phyloP scores from a whole-genome alignment of 2,329 filamentous ascomycete species.

The Alternaria alternata region DNA sequence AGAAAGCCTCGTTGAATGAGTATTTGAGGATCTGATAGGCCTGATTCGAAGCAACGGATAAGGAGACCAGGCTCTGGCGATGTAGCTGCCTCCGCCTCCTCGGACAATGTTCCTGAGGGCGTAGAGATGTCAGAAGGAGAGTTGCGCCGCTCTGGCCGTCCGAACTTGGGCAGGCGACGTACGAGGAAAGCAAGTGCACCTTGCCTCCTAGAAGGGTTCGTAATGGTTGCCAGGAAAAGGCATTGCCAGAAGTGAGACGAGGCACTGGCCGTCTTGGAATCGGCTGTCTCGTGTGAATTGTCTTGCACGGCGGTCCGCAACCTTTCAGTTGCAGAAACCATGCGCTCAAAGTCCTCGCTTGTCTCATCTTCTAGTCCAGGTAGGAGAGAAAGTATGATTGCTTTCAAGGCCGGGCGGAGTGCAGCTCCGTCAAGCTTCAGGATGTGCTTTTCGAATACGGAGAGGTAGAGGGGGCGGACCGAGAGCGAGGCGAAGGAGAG shows the following conservation, averaged over 20 bases:
- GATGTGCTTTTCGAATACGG: constrained; percentile 82
- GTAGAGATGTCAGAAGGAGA: constrained; percentile 26
- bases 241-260: constrained; percentile 98
- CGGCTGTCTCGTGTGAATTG: constrained; percentile 58
- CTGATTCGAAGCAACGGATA: constrained; percentile 89
- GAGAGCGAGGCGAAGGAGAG: constrained; percentile 94
- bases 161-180: constrained; percentile 78
- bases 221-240: constrained; percentile 92
- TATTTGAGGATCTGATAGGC: constrained; percentile 84
- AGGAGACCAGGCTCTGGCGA: constrained; percentile 91
- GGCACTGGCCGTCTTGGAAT: constrained; percentile 54
- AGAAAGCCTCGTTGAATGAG: constrained; percentile 94
- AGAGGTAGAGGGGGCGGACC: constrained; percentile 84
- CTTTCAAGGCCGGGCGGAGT: constrained; percentile 87
- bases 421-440: constrained; percentile 73
- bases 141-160: constrained; percentile 36
- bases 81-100: constrained; percentile 71
- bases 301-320: constrained; percentile 73
- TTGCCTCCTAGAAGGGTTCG: constrained; percentile 81
- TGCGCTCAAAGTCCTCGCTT: constrained; percentile 94
- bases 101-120: constrained; percentile 50
- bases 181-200: constrained; percentile 88
- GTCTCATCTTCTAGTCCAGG: constrained; percentile 95
- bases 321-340: constrained; percentile 77
- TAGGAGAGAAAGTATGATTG: constrained; percentile 85